phyloP scores from a whole-genome alignment of 345 rosid species.

The Cardamine resedifolia region DNA sequence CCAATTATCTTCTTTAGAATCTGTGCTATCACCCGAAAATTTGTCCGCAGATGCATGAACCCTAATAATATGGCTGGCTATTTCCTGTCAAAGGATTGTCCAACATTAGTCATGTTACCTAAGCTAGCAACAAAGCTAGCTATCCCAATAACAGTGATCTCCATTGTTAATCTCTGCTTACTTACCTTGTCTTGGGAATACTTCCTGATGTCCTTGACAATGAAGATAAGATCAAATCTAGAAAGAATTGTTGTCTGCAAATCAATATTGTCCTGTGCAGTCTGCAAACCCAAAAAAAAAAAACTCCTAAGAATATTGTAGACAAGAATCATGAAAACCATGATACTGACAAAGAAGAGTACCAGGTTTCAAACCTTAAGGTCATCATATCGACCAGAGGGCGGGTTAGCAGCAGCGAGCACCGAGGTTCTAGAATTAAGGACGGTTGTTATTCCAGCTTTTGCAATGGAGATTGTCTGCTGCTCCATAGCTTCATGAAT shows the following conservation, averaged over 20 bases:
- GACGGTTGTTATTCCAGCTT: constrained; percentile 98
- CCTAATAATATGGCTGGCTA: constrained; percentile 92
- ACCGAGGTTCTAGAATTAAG: constrained; percentile 96
- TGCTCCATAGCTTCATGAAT: constrained; percentile 99
- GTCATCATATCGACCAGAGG: constrained; percentile 97
- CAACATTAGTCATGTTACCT: constrained; percentile 14
- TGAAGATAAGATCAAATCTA: constrained; percentile 92
- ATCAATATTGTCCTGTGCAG: constrained; percentile 96
- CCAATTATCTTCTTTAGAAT: constrained; percentile 88
- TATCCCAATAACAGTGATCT: background rate
- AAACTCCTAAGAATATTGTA: background rate
- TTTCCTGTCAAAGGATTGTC: constrained; percentile 52
- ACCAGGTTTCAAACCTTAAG: constrained; percentile 58
- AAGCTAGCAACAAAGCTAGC: background rate
- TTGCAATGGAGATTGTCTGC: constrained; percentile 98
- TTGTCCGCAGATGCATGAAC: constrained; percentile 89
- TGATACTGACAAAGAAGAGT: background rate
- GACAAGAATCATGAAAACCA: constrained; percentile 2
- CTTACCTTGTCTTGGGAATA: constrained; percentile 84
- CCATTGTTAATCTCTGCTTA: background rate
- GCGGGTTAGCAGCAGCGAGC: constrained; percentile 98
- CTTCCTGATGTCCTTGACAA: constrained; percentile 89
- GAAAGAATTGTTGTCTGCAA: constrained; percentile 95
- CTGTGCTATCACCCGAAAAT: constrained; percentile 48
- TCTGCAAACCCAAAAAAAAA: constrained; percentile 24